These are phyloP conservation scores for Fimicolochytrium jonesii DNA, from an alignment of 192 early-diverging fungal genomes.

Conservation along the genomic window DNA sequence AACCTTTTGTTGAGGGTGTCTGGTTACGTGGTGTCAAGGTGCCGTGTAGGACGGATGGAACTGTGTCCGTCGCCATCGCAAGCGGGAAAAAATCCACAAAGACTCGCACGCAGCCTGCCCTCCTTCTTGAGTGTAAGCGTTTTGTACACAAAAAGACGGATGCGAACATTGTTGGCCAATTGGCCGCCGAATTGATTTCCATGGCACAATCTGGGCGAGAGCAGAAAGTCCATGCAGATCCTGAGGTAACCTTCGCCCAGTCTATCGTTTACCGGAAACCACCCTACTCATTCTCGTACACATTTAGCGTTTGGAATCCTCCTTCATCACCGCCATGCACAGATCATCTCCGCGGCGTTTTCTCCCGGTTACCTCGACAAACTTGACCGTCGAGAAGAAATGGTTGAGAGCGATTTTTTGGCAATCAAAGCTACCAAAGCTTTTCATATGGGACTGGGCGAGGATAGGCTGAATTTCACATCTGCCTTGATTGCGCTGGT, in stretches of 20 bases:
- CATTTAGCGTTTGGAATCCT: too few species aligned
- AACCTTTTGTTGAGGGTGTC: not conserved
- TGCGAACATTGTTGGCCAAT: not conserved
- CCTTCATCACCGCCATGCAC: not conserved
- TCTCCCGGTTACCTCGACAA: not conserved
- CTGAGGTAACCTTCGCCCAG: not conserved
- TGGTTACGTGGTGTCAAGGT: not conserved
- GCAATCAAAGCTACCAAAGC: not conserved
- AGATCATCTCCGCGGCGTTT: not conserved
- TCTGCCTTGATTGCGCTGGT: not conserved
- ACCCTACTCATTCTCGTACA: too few species aligned
- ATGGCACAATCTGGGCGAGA: not conserved
- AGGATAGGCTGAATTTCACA: not conserved
- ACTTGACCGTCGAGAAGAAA: not conserved
- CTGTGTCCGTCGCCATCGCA: not conserved
- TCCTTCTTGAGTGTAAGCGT: not conserved
- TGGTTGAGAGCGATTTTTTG: not conserved
- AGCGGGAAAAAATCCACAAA: not conserved
- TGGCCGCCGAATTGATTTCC: not conserved
- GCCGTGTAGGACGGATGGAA: not conserved
- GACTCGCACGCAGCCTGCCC: not conserved
- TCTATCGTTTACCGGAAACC: not conserved
- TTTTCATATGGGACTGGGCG: not conserved
- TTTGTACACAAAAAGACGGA: not conserved
- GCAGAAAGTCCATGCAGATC: not conserved